Evolutionary conservation across 768 basidiomycete species (phyloP).

Genomic region (Podaxis rugospora): DNA sequence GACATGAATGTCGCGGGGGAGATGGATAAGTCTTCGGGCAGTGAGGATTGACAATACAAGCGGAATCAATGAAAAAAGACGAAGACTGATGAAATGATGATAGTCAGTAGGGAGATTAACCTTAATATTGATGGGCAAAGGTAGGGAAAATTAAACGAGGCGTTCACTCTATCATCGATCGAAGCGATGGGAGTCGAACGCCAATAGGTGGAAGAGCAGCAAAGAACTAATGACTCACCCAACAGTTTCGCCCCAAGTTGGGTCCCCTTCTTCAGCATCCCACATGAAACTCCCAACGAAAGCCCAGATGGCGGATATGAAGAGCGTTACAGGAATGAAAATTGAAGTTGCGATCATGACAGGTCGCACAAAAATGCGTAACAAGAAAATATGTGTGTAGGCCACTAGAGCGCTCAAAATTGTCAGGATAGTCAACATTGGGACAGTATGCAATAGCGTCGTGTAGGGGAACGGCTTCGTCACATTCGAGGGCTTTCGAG

Average conservation of each 20-base stretch:
- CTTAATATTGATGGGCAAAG: not conserved
- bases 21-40: slow-evolving; percentile 62
- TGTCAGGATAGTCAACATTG: slow-evolving; percentile 69
- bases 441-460: slow-evolving; percentile 73
- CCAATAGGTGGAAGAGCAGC: not conserved
- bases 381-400: slow-evolving; percentile 69
- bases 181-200: not conserved
- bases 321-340: slow-evolving; percentile 69
- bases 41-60: slow-evolving; percentile 66
- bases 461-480: slow-evolving; percentile 53
- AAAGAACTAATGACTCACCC: slow-evolving; percentile 47
- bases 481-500: slow-evolving; percentile 36
- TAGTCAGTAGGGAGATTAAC: slow-evolving; percentile 5
- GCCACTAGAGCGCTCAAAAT: slow-evolving; percentile 66
- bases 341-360: slow-evolving; percentile 76
- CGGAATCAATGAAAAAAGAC: slow-evolving; percentile 75
- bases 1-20: slow-evolving; percentile 68
- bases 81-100: slow-evolving; percentile 40
- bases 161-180: not conserved
- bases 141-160: not conserved
- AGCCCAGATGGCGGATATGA: slow-evolving; percentile 75
- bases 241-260: slow-evolving; percentile 76
- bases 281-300: slow-evolving; percentile 77
- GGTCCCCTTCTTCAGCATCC: slow-evolving; percentile 41
- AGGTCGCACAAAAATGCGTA: slow-evolving; percentile 80